These are phyloP conservation scores for Talaromyces rugulosus DNA, from an alignment of 2,329 filamentous ascomycete species.

Conservation along the genomic window DNA sequence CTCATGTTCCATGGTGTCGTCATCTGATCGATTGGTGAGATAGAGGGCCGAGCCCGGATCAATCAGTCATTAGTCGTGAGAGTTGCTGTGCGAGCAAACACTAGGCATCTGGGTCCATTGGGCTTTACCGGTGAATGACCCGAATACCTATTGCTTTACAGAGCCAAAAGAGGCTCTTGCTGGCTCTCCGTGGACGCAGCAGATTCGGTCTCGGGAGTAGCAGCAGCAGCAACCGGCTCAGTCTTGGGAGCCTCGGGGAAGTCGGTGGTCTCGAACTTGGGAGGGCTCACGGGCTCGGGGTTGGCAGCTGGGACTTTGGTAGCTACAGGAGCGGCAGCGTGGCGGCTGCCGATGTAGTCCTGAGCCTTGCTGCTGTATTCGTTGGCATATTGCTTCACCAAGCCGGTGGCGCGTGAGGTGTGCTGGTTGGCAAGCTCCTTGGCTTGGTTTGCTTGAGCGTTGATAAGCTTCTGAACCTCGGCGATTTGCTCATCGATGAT, in stretches of 20 bases:
- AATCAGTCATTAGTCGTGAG: conserved; percentile 15
- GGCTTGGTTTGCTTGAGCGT: conserved; percentile 56
- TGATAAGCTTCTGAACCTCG: conserved; percentile 51
- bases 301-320: conserved; percentile 40
- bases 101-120: neutral
- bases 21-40: neutral
- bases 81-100: conserved; percentile 18
- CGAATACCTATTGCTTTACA: conserved; percentile 2
- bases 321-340: conserved; percentile 30
- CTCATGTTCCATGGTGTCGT: neutral
- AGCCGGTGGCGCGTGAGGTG: conserved; percentile 54
- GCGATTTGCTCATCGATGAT: conserved; percentile 58
- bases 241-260: conserved; percentile 46
- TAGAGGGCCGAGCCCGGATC: neutral
- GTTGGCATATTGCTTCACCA: conserved; percentile 56
- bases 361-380: conserved; percentile 60
- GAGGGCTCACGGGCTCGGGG: conserved; percentile 30
- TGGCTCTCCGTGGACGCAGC: conserved; percentile 20
- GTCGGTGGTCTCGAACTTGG: conserved; percentile 40
- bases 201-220: conserved; percentile 19
- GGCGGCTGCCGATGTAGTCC: conserved; percentile 43
- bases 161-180: conserved; percentile 32
- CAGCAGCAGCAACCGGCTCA: conserved; percentile 28
- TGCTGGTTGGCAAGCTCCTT: conserved; percentile 58
- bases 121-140: neutral